Conservation (phyloP, 345 rosid genomes). For the Dovyalis caffra region DNA sequence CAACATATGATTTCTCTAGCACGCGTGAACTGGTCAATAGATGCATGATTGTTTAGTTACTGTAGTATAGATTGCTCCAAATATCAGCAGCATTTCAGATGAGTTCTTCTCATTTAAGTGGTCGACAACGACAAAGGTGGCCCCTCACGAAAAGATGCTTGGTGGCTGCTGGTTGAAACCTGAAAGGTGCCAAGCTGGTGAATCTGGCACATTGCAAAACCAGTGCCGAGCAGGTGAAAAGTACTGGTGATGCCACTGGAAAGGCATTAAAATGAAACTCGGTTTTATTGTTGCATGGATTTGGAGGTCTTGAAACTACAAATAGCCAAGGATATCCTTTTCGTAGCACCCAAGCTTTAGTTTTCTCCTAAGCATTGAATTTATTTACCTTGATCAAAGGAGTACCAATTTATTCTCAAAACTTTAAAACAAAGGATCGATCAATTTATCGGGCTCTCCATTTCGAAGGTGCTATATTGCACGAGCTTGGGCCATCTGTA, state of each 20-base stretch:
- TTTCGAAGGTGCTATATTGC: not conserved
- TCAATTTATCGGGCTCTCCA: not conserved
- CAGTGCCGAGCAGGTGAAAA: not conserved
- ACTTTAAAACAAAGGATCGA: not conserved
- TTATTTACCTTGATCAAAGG: no score
- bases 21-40: not conserved
- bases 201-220: not conserved
- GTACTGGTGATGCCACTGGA: not conserved
- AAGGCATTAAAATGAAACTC: no score
- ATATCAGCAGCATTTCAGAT: not conserved
- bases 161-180: not conserved
- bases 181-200: not conserved
- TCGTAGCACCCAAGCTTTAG: no score
- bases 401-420: not conserved
- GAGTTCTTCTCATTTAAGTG: not conserved
- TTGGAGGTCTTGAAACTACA: not conserved
- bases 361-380: no score
- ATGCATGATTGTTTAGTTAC: not conserved
- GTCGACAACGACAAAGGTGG: not conserved
- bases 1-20: not conserved
- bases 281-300: not conserved
- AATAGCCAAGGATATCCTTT: no score
- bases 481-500: not conserved
- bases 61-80: not conserved
- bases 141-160: not conserved